Evolutionary conservation across 2,329 filamentous ascomycete species (phyloP).

Genomic region (Phialemonium atrogriseum): DNA sequence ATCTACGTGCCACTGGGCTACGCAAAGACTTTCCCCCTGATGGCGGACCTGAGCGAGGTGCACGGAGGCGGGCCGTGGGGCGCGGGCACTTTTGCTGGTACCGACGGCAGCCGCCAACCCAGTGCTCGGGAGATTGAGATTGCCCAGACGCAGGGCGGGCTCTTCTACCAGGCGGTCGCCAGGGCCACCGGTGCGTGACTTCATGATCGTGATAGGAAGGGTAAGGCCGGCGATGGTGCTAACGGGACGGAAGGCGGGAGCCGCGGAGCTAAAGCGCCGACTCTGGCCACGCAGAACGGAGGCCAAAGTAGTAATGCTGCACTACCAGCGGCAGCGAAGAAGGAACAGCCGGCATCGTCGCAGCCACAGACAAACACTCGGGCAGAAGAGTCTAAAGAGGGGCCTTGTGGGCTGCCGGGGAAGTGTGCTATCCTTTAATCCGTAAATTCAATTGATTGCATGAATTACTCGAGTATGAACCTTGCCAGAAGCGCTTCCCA

Average conservation of each 20-base stretch:
- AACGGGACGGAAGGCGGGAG: slow-evolving; percentile 1
- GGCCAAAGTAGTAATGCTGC: not conserved
- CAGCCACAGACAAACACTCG: no score
- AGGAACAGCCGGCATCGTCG: no score
- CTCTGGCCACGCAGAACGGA: not conserved
- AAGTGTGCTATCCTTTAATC: slow-evolving; percentile 62
- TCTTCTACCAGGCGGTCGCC: slow-evolving; percentile 69
- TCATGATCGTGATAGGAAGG: not conserved
- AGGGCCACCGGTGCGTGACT: slow-evolving; percentile 64
- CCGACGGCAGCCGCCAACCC: slow-evolving; percentile 80
- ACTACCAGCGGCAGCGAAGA: not conserved
- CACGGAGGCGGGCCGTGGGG: slow-evolving; percentile 89
- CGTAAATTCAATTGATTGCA: not conserved
- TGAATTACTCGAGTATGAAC: no score
- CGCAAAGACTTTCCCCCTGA: slow-evolving; percentile 63
- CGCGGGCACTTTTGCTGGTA: slow-evolving; percentile 76
- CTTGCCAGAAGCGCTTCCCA: no score
- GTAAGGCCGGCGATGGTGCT: not conserved
- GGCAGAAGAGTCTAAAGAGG: slow-evolving; percentile 39
- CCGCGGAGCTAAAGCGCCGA: not conserved
- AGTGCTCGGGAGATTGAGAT: slow-evolving; percentile 65
- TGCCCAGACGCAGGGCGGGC: slow-evolving; percentile 74
- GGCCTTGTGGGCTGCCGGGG: slow-evolving; percentile 67
- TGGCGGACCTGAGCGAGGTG: slow-evolving; percentile 68
- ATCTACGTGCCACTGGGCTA: slow-evolving; percentile 95